Evolutionary conservation across 306 rosid genomes (phyloP).

Genomic region (Medicago arabica): DNA sequence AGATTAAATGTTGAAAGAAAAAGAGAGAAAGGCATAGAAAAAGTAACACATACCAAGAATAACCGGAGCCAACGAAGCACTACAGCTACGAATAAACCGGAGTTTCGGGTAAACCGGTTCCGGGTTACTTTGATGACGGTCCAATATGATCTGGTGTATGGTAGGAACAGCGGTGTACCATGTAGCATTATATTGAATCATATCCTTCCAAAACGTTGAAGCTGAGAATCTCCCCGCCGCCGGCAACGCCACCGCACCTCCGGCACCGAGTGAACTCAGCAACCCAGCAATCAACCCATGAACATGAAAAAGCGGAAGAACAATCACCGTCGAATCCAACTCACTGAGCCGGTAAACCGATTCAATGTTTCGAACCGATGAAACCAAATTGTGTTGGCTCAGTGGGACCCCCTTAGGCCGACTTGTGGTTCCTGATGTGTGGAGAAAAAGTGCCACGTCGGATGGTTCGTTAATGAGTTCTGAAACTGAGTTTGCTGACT

Average conservation of each 20-base stretch:
- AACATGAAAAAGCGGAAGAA: constrained; percentile 85
- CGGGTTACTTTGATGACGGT: constrained; percentile 71
- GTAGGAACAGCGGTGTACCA: constrained; percentile 98
- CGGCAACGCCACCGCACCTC: constrained; percentile 69
- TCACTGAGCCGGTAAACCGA: constrained; percentile 77
- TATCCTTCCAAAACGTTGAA: constrained; percentile 83
- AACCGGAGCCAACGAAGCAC: constrained; percentile 86
- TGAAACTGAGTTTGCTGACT: constrained; percentile 28
- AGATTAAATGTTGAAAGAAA: too few relatives aligned
- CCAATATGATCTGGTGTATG: constrained; percentile 90
- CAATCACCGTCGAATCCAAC: constrained; percentile 79
- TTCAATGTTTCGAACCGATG: constrained; percentile 71
- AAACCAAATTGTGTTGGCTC: constrained; percentile 77
- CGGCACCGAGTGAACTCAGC: constrained; percentile 68
- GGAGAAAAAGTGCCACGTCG: constrained; percentile 90
- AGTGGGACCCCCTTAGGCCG: constrained; percentile 92
- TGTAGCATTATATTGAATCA: constrained; percentile 66
- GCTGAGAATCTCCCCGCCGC: constrained; percentile 87
- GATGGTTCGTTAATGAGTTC: constrained; percentile 55
- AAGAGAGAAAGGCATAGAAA: too few relatives aligned
- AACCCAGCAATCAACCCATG: constrained; percentile 79
- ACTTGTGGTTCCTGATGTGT: constrained; percentile 97
- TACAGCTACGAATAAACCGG: constrained; percentile 86
- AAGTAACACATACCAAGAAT: constrained; percentile 41
- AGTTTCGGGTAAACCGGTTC: constrained; percentile 73